Percentiles rank a stretch among this genome's conserved stretches.
These are phyloP conservation scores for Phytophthora uliginosa DNA, from an alignment of 352 stramenopile genomes.

Conservation along the genomic window DNA sequence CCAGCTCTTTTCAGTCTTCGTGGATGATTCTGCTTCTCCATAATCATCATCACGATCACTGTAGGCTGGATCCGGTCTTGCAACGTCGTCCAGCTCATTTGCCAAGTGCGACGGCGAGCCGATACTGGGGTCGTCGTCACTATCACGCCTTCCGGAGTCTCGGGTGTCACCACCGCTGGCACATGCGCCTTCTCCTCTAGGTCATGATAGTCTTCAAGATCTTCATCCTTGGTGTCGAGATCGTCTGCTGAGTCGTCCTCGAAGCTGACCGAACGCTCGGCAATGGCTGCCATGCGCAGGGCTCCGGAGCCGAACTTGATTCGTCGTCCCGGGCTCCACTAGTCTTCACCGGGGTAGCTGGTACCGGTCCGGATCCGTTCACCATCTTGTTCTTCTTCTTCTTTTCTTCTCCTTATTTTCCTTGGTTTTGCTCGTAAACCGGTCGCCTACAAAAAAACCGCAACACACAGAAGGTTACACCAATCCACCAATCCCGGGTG, in stretches of 20 bases:
- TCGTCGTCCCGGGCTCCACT: background rate
- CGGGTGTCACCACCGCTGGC: background rate
- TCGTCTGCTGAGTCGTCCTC: background rate
- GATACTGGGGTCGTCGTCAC: background rate
- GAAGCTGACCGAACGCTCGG: slow-evolving; percentile 12
- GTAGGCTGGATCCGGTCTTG: too few species aligned
- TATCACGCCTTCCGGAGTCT: background rate
- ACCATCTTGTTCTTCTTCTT: slow-evolving; percentile 12
- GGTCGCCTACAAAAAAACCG: background rate
- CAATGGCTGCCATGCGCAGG: background rate
- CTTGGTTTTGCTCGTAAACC: background rate
- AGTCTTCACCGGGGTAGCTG: slow-evolving; percentile 11
- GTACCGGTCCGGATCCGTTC: slow-evolving; percentile 17
- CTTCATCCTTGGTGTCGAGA: slow-evolving; percentile 1
- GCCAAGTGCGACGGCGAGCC: background rate
- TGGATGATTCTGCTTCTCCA: background rate
- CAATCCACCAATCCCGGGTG: slow-evolving; percentile 4
- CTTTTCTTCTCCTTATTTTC: slow-evolving; percentile 8
- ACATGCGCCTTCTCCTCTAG: slow-evolving; percentile 2
- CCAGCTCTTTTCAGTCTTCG: background rate
- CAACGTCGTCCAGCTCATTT: background rate
- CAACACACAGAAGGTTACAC: slow-evolving; percentile 7
- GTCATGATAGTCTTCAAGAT: too few species aligned
- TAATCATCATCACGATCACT: background rate
- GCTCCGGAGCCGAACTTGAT: background rate